Evolutionary conservation across 345 rosid genomes (phyloP), one percentile per base, ranked within the genome.

Genomic region (Sisymbrium altissimum): DNA sequence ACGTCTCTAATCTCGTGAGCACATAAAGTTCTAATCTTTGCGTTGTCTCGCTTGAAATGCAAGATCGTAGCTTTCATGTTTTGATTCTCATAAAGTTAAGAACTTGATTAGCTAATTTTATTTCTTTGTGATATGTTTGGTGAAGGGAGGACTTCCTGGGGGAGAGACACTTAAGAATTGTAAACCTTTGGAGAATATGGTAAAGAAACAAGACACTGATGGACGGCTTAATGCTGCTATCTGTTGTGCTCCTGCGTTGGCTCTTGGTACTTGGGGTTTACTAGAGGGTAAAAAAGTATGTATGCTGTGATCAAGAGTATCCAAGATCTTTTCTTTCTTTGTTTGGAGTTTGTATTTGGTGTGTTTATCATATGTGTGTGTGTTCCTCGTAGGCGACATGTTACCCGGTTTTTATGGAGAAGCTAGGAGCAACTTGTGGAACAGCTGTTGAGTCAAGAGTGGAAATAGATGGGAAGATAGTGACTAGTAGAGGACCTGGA

Each of bases 71-170:
- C n/a, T n/a, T n/a, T 23, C 25, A 23, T 23, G 3, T 23, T 23
- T 1, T 23, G 25, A 23, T 23, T 23, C 25, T 23, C 2, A 23
- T 23, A 23, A 23, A 23, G 2, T 23, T 23, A 23, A 23, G 25
- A 23, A 23, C 3, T 23, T 23, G 25, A 23, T 23, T 23, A 3
- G 25, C 44, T 63, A 23, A 45, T 30, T 2, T n/a, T 59, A 9
- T 8, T 48, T n/a, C 1, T 12, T 23, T 14, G 11, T 75, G 55
- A 49, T 66, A 0, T 63, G 59, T 10, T 43, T 76, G 48, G 75
- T 43, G 9, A 54, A 94, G 97, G 98, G 97, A 72, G 98, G 98
- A 48, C 81, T 91, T 82, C 97, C 97, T 0, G 97, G 98, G 18
- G 97, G 95, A 40, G 70, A 88, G 32, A 87, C 83, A 73, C 87